Evolutionary conservation across 371 early-diverging fungal species (phyloP).

Genomic region (Ordospora pajunii): DNA sequence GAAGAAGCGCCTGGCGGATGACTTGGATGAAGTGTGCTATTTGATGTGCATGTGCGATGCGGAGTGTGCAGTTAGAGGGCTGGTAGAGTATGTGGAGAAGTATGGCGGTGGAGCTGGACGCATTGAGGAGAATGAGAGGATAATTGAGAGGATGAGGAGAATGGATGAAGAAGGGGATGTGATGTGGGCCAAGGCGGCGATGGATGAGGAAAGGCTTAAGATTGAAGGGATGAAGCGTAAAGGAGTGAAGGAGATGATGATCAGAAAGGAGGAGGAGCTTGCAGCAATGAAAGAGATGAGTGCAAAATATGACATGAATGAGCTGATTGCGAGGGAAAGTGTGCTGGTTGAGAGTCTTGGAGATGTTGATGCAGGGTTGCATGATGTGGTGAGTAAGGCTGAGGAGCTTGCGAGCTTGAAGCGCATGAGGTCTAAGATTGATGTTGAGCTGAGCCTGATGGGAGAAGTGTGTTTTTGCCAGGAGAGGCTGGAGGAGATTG

Average conservation of each 20-base stretch:
- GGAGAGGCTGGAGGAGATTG: conserved; percentile 22
- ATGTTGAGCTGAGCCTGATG: conserved; percentile 11
- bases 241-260: conserved; percentile 47
- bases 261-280: conserved; percentile 36
- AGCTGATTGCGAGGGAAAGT: conserved; percentile 53
- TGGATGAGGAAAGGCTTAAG: conserved; percentile 42
- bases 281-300: conserved; percentile 4
- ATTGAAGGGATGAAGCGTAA: conserved; percentile 17
- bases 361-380: not conserved
- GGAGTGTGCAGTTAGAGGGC: not conserved
- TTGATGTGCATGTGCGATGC: not conserved
- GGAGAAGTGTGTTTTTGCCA: not conserved
- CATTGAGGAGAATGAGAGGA: conserved; percentile 16
- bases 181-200: conserved; percentile 32
- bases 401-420: conserved; percentile 32
- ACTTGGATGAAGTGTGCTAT: conserved; percentile 12
- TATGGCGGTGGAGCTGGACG: conserved; percentile 4
- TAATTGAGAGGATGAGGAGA: conserved; percentile 13
- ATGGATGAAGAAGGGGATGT: conserved; percentile 34
- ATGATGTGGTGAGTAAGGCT: conserved; percentile 3
- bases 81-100: not conserved
- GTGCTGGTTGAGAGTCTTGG: conserved; percentile 22
- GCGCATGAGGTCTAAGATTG: conserved; percentile 12
- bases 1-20: not conserved
- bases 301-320: conserved; percentile 60